Conservation (phyloP, 345 rosid genomes). For the Ceriops tagal region DNA sequence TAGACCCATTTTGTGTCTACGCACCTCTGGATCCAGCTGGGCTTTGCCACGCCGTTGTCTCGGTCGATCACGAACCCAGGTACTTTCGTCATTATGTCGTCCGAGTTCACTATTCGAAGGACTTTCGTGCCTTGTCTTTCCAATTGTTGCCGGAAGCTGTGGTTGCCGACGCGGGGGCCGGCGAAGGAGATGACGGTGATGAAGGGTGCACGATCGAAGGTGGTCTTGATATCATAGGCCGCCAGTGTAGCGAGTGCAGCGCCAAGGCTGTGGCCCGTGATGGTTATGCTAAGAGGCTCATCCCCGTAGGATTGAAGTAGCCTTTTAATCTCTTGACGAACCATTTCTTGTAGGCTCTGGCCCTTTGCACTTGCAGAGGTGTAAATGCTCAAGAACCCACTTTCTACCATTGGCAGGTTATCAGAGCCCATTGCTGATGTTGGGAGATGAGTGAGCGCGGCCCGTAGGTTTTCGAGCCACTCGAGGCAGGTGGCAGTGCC, state of each 20-base stretch:
- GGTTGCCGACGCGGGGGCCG: slow-evolving; percentile 89
- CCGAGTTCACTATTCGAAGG: slow-evolving; percentile 76
- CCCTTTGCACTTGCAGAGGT: slow-evolving; percentile 14
- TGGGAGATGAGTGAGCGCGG: slow-evolving; percentile 55
- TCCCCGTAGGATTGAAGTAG: slow-evolving; percentile 19
- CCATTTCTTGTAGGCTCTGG: slow-evolving; percentile 25
- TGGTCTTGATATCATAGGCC: slow-evolving; percentile 52
- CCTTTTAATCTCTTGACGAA: slow-evolving; percentile 16
- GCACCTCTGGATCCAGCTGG: slow-evolving; percentile 22
- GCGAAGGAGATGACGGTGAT: slow-evolving; percentile 91
- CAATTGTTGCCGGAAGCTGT: slow-evolving; percentile 49
- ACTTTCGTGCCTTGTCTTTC: slow-evolving; percentile 75
- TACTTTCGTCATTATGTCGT: slow-evolving; percentile 77
- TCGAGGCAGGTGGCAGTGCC: slow-evolving; percentile 94
- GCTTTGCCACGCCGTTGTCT: slow-evolving; percentile 19
- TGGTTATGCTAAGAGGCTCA: slow-evolving; percentile 30
- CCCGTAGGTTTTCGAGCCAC: slow-evolving; percentile 91
- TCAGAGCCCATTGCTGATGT: background rate
- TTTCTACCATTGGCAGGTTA: slow-evolving; percentile 22
- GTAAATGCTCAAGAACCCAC: slow-evolving; percentile 30
- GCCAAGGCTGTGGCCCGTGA: slow-evolving; percentile 34
- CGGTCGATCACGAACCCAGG: slow-evolving; percentile 73
- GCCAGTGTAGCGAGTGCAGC: slow-evolving; percentile 29
- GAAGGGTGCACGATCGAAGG: slow-evolving; percentile 46
- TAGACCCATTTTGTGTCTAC: slow-evolving; percentile 23